A percentile compares a stretch with the other conserved stretches of the same genome.
Conservation (phyloP, 805 yeast species). For the Priceomyces medius region DNA sequence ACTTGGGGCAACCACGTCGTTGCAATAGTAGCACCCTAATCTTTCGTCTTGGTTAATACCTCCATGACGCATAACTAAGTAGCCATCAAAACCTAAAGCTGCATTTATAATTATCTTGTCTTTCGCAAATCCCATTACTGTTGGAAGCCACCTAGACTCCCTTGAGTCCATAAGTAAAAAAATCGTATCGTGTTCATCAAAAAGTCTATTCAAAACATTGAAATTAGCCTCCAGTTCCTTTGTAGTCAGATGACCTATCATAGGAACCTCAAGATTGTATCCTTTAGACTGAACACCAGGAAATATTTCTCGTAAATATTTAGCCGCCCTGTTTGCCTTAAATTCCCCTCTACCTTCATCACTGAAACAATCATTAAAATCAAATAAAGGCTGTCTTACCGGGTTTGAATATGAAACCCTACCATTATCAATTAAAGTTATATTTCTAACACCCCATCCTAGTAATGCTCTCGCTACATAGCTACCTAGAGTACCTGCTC, state of each 20-base stretch:
- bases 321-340: slow-evolving; percentile 83
- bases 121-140: slow-evolving; percentile 68
- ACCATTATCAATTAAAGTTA: slow-evolving; percentile 90
- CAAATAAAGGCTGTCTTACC: slow-evolving; percentile 86
- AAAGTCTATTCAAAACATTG: slow-evolving; percentile 49
- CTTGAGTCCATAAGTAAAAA: slow-evolving; percentile 90
- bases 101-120: slow-evolving; percentile 82
- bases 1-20: slow-evolving; percentile 91
- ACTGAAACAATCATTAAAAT: slow-evolving; percentile 73
- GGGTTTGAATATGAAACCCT: slow-evolving; percentile 90
- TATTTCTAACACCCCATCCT: slow-evolving; percentile 91
- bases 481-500: slow-evolving; percentile 95
- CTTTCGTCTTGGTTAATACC: slow-evolving; percentile 31
- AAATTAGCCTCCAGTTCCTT: slow-evolving; percentile 59
- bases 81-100: slow-evolving; percentile 93
- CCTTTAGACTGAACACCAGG: slow-evolving; percentile 76
- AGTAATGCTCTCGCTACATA: slow-evolving; percentile 81
- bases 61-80: slow-evolving; percentile 93
- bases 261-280: slow-evolving; percentile 72
- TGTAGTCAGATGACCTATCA: slow-evolving; percentile 89
- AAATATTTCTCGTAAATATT: slow-evolving; percentile 64
- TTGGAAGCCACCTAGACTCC: slow-evolving; percentile 97
- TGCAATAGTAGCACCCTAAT: slow-evolving; percentile 93
- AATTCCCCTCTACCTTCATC: slow-evolving; percentile 59
- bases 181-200: slow-evolving; percentile 69